Percentiles rank a stretch among this genome's conserved stretches.
phyloP scores from a whole-genome alignment of 805 yeast species.

The Isabelozyma gotoi region DNA sequence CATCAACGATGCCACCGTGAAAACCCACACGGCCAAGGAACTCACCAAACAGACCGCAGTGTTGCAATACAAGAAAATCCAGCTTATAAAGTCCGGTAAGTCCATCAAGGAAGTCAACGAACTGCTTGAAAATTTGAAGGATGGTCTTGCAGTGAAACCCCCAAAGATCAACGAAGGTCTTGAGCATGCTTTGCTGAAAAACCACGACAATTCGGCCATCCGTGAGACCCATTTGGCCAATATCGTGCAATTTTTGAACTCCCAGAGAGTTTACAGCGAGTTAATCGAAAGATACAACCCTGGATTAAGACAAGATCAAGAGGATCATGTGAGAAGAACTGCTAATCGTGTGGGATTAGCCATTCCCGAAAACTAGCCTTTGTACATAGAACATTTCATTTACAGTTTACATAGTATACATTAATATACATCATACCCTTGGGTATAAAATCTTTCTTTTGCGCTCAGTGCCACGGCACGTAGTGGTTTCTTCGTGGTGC shows the following conservation, averaged over 20 bases:
- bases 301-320: conserved; percentile 64
- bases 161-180: conserved; percentile 3
- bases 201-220: conserved; percentile 8
- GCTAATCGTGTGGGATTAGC: conserved; percentile 85
- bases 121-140: conserved; percentile 21
- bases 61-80: conserved; percentile 49
- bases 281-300: conserved; percentile 85
- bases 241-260: conserved; percentile 58
- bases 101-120: conserved; percentile 35
- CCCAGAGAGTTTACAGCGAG: conserved; percentile 77
- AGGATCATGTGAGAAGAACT: conserved; percentile 73
- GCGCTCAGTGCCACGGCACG: conserved; percentile 15
- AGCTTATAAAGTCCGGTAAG: conserved; percentile 35
- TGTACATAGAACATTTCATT: conserved; percentile 3
- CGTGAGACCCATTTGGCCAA: conserved; percentile 50
- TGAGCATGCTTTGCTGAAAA: conserved; percentile 4
- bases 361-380: conserved; percentile 29
- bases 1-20: conserved; percentile 34
- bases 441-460: conserved; percentile 14
- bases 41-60: conserved; percentile 45
- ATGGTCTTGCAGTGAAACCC: conserved; percentile 9
- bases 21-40: conserved; percentile 39
- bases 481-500: conserved; percentile 7
- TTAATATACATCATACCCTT: neutral
- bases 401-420: too few species aligned